Base-by-base conservation (phyloP, 148 eudicot species). In the Spergularia marina region DNA sequence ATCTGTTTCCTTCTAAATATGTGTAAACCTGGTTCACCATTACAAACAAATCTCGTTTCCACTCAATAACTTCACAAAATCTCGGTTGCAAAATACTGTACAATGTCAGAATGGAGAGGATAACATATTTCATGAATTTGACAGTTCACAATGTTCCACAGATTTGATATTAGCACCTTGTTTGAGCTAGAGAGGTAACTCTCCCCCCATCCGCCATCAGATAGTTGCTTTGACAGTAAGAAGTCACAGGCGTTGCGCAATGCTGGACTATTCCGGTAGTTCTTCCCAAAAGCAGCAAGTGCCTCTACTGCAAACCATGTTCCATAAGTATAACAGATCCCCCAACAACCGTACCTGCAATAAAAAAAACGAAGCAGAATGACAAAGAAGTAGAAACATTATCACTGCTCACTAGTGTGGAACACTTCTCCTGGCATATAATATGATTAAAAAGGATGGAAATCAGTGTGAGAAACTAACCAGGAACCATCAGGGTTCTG, bases 181-280 rank as follows among this genome's bases (percentile, higher is more conserved):
- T 85, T 79, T 73, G 87, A 57, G 64, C 90, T 74, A 18, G 92
- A 89, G 47, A 89, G 89, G 59, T 84, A 87, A 77, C 87, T 85
- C 79, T 87, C 92, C 65, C 92, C 92, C 90, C 92, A 89, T 21
- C 92, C 92, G 54, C 93, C 92, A 81, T 82, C 87, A 10, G 73
- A 75, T 2, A 87, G 77, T 51, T 89, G 92, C 81, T 85, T 89
- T 3, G 92, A 84, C 17, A 89, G 68, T 12, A 89, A 74, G 59
- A 89, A 89, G 7, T 87, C 71, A 56, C 92, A 89, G 39, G 87
- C 87, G 55, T 79, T 87, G 18, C 79, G 89, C 70, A 89, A 41
- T 10, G 79, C 82, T 23, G 65, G 55, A 55, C 90, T 72, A 47
- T 79, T 85, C 12, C 67, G n/a, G 74, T 80, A 87, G 53, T 76